Percentiles rank a stretch among this genome's conserved stretches.
These are phyloP conservation scores for Clonostachys rhizophaga DNA, from an alignment of 2,329 filamentous ascomycete species.

Conservation along the genomic window DNA sequence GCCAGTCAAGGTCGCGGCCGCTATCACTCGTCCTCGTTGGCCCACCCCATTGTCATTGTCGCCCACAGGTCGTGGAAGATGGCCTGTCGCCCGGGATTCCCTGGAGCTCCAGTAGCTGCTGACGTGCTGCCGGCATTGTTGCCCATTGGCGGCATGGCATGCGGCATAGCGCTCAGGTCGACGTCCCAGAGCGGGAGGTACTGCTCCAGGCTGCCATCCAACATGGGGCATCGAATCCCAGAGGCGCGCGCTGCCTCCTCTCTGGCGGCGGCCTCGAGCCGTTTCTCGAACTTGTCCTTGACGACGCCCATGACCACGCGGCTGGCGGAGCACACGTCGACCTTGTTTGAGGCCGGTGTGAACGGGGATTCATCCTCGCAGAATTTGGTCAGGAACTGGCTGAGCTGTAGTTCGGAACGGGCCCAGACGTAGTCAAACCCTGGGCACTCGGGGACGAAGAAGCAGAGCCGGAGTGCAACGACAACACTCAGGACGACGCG, in stretches of 20 bases:
- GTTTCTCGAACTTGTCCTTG: slow-evolving; percentile 36
- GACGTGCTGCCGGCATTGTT: neutral
- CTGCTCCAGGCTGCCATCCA: slow-evolving; percentile 42
- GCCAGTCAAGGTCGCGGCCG: no score
- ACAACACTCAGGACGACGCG: slow-evolving; percentile 33
- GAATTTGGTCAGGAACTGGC: slow-evolving; percentile 26
- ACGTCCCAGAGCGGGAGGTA: slow-evolving; percentile 38
- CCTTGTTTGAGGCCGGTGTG: slow-evolving; percentile 15
- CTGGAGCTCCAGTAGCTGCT: neutral
- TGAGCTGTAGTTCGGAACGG: slow-evolving; percentile 30
- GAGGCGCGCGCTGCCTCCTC: slow-evolving; percentile 8
- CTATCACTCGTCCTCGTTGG: slow-evolving; percentile 9
- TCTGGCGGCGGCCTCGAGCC: slow-evolving; percentile 24
- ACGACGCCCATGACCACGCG: slow-evolving; percentile 40
- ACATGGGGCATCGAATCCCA: slow-evolving; percentile 39
- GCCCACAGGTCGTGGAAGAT: slow-evolving; percentile 40
- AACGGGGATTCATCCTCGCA: slow-evolving; percentile 10
- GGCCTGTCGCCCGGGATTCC: slow-evolving; percentile 9
- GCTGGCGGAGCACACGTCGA: slow-evolving; percentile 38
- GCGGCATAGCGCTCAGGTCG: neutral
- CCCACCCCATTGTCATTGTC: slow-evolving; percentile 42
- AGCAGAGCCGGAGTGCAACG: slow-evolving; percentile 39
- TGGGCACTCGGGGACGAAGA: slow-evolving; percentile 31
- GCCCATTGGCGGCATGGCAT: neutral
- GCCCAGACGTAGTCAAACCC: slow-evolving; percentile 29